Conservation (phyloP, 2,329 filamentous ascomycete genomes). For the Trichophyton simii region DNA sequence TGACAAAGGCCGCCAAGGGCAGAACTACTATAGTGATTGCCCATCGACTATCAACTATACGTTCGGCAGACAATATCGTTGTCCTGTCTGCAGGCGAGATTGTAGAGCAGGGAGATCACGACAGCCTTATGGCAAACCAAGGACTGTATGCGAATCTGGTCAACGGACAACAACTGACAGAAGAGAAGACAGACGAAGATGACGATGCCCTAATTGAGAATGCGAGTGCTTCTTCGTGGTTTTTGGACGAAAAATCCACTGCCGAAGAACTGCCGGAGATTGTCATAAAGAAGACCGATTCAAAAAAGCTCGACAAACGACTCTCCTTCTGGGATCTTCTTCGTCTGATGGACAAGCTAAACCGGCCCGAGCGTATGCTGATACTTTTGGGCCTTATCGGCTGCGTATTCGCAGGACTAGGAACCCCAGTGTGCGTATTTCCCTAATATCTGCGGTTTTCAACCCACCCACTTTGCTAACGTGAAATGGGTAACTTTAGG, state of each 20-base stretch:
- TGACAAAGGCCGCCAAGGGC: constrained; percentile 57
- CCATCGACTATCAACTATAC: constrained; percentile 30
- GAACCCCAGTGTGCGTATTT: constrained; percentile 56
- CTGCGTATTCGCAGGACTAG: constrained; percentile 64
- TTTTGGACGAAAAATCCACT: neutral
- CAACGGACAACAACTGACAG: neutral
- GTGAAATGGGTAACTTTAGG: neutral
- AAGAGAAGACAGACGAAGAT: neutral
- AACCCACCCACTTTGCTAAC: neutral
- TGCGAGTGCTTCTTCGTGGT: neutral
- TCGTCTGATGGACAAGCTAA: constrained; percentile 68
- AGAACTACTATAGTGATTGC: constrained; percentile 24
- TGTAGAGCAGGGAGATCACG: constrained; percentile 28
- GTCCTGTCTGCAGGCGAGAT: constrained; percentile 27
- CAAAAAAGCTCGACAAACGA: neutral
- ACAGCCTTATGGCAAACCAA: constrained; percentile 19
- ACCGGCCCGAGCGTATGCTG: constrained; percentile 54
- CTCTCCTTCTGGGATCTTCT: constrained; percentile 41
- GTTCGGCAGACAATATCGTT: constrained; percentile 29
- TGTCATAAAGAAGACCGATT: neutral
- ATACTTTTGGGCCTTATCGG: constrained; percentile 65
- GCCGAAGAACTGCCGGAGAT: neutral
- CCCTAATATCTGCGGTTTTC: neutral
- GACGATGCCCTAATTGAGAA: neutral
- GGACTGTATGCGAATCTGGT: neutral